A percentile compares a stretch with the other conserved stretches of the same genome.
Evolutionary conservation across 2,329 filamentous ascomycete genomes (phyloP).

Genomic region (Zasmidium angulare): DNA sequence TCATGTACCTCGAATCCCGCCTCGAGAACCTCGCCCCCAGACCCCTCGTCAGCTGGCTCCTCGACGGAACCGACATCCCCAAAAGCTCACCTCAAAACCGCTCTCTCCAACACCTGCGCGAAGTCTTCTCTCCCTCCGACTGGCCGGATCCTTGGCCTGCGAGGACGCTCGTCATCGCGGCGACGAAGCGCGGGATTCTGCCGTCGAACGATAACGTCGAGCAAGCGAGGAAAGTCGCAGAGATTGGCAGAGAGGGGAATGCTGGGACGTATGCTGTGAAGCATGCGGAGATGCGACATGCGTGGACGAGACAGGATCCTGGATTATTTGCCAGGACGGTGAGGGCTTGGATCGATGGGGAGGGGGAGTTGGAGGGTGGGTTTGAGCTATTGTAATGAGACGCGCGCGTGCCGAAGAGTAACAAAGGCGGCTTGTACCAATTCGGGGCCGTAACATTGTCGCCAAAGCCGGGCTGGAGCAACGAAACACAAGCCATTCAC

Average conservation of each 20-base stretch:
- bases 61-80: slow-evolving; percentile 25
- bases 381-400: slow-evolving; percentile 14
- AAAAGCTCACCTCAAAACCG: slow-evolving; percentile 1
- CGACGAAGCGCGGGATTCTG: slow-evolving; percentile 26
- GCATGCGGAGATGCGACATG: slow-evolving; percentile 27
- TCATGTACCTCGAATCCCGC: slow-evolving; percentile 16
- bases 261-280: slow-evolving; percentile 20
- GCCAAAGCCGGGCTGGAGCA: too few species aligned
- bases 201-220: slow-evolving; percentile 25
- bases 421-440: too few species aligned
- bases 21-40: slow-evolving; percentile 21
- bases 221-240: slow-evolving; percentile 20
- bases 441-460: too few species aligned
- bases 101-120: slow-evolving; percentile 16
- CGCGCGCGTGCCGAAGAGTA: background rate
- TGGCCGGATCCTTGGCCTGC: slow-evolving; percentile 23
- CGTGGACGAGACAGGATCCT: slow-evolving; percentile 29
- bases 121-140: slow-evolving; percentile 17
- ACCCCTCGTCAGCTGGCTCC: slow-evolving; percentile 22
- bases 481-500: too few species aligned
- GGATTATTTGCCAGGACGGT: slow-evolving; percentile 25
- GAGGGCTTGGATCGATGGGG: slow-evolving; percentile 21
- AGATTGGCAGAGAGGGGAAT: slow-evolving; percentile 21
- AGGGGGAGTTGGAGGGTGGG: slow-evolving; percentile 12
- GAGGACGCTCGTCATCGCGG: slow-evolving; percentile 27